Base-by-base conservation (phyloP, 768 basidiomycete species). In the Daedaleopsis sinensis region DNA sequence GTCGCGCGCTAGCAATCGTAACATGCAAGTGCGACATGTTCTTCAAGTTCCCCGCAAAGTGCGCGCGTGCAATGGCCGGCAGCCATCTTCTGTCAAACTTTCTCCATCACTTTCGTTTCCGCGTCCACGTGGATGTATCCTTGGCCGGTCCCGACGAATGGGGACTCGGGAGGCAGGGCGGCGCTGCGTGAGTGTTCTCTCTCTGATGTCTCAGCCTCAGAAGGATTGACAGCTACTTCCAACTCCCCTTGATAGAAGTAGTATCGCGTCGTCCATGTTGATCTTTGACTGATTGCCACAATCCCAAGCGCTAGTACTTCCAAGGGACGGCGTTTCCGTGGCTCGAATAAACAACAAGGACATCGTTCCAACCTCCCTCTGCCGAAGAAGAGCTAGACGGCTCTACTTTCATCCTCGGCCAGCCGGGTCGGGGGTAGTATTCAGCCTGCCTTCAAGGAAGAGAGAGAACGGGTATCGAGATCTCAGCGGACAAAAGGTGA, bases 391-490 rank as follows among this genome's bases (percentile, higher is more conserved):
- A 23, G 8, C 9, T 49, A 21, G 21, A 11, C 47, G 47, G 47
- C 47, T 27, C 19, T 24, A 23, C 47, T 13, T 49, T 24, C 23
- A n/a, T 49, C 47, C 47, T 23, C 23, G 47, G 21, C 47, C 47
- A 49, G 23, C 47, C 47, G 21, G 23, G 23, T 49, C 21, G 47
- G 47, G 23, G 47, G 47, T 23, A 49, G 21, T 13, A 8, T 27
- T 15, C 23, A 13, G 23, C 47, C 47, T 49, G 47, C 47, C 47
- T 49, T 49, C 47, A 49, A 49, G 47, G 47, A 49, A 49, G 47
- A 49, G 47, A 27, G 47, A 27, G 47, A 21, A 27, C 47, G 47
- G 47, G 19, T 49, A 49, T 49, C 47, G 19, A 49, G 23, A 49
- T 49, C 19, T 21, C 47, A 42, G 39, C 47, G 47, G 47, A 49